Evolutionary conservation across 495 filamentous ascomycete species (phyloP).

Genomic region (Xylaria grammica): DNA sequence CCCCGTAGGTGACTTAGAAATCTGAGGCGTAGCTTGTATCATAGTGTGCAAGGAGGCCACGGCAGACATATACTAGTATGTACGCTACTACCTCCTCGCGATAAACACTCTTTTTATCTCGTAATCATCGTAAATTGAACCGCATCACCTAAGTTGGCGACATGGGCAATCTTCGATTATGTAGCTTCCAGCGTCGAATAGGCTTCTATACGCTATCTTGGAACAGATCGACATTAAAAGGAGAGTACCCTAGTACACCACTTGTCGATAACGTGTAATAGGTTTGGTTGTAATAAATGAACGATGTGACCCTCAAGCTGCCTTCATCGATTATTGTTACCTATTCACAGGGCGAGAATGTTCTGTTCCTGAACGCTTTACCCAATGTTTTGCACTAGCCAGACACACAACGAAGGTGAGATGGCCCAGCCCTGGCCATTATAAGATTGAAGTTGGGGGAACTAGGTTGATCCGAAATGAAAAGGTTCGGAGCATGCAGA

Average conservation of each 20-base stretch:
- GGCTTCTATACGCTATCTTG: not conserved
- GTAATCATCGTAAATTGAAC: not conserved
- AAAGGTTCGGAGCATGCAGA: slow-evolving; percentile 23
- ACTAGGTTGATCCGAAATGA: slow-evolving; percentile 37
- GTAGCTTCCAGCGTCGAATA: not conserved
- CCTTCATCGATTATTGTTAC: not conserved
- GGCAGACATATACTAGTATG: too few species aligned
- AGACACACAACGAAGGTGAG: not conserved
- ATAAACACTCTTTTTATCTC: not conserved
- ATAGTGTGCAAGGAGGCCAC: slow-evolving; percentile 9
- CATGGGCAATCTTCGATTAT: not conserved
- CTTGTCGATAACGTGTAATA: not conserved
- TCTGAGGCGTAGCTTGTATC: slow-evolving; percentile 6
- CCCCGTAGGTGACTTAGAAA: not conserved
- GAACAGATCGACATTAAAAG: not conserved
- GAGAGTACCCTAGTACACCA: not conserved
- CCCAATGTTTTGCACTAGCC: not conserved
- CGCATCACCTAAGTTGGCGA: too few species aligned
- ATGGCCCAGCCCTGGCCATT: not conserved
- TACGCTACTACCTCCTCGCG: too few species aligned
- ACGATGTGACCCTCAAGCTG: not conserved
- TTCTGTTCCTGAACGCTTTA: not conserved
- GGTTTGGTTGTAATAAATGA: not conserved
- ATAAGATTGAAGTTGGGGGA: slow-evolving; percentile 21
- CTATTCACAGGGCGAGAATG: not conserved